phyloP scores from a whole-genome alignment of 129 eudicot genomes.

The Pittosporum tobira region DNA sequence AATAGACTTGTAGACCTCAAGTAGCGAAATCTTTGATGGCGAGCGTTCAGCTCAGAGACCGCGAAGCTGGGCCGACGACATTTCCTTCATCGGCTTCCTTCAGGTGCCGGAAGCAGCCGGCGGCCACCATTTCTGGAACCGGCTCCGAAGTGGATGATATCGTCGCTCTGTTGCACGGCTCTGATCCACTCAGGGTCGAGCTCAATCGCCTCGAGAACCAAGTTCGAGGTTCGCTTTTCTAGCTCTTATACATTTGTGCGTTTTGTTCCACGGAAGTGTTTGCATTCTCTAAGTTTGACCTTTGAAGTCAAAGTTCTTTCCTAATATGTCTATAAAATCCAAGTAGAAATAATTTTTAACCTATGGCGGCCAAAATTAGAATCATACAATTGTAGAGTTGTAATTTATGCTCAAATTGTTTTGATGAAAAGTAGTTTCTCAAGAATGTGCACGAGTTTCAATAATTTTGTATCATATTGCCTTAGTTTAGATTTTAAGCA shows the following conservation, averaged over 20 bases:
- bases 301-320: no score
- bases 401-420: no score
- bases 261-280: background rate
- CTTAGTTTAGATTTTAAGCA: no score
- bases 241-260: background rate
- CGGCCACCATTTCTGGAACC: conserved; percentile 30
- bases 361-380: no score
- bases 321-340: no score
- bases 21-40: conserved; percentile 18
- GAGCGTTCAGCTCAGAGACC: conserved; percentile 23
- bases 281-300: no score
- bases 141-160: conserved; percentile 55
- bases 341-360: no score
- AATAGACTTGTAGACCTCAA: no score
- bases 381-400: no score
- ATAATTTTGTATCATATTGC: conserved; percentile 3
- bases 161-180: conserved; percentile 50
- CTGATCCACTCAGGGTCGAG: conserved; percentile 77
- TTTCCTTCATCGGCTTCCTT: conserved; percentile 23
- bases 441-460: no score
- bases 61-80: conserved; percentile 18
- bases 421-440: no score
- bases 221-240: conserved; percentile 41
- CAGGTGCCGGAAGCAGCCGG: conserved; percentile 25
- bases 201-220: conserved; percentile 80